Evolutionary conservation across 2,329 filamentous ascomycete species (phyloP).

Genomic region (Fusarium pseudoanthophilum): DNA sequence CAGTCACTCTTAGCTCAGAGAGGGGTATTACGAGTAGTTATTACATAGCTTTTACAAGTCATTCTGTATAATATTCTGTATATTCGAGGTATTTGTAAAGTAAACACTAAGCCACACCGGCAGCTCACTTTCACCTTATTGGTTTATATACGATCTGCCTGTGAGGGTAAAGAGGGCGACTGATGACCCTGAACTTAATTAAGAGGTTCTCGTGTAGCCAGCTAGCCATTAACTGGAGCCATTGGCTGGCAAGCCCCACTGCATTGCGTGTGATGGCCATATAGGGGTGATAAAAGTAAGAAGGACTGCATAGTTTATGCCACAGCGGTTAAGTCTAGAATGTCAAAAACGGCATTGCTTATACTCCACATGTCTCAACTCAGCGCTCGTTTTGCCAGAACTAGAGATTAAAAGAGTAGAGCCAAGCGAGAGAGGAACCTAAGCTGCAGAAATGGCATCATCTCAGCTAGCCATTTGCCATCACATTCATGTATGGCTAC

Average conservation of each 20-base stretch:
- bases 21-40: neutral
- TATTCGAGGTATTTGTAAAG: too few species aligned
- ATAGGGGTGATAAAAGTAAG: too few species aligned
- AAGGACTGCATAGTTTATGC: neutral
- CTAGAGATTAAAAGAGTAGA: neutral
- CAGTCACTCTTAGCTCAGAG: neutral
- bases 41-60: neutral
- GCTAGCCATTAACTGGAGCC: too few species aligned
- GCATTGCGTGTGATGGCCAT: neutral
- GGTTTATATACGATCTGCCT: too few species aligned
- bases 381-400: neutral
- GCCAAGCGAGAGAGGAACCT: neutral
- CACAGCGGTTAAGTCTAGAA: neutral
- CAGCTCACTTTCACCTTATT: too few species aligned
- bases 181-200: too few species aligned
- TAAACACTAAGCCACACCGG: too few species aligned
- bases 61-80: too few species aligned
- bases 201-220: too few species aligned
- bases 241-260: neutral
- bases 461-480: neutral
- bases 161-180: too few species aligned
- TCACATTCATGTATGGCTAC: neutral
- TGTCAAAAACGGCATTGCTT: rapidly evolving
- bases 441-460: neutral
- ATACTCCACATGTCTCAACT: neutral